Base-by-base conservation (phyloP, 257 asterid genomes). In the Solanum piurae region DNA sequence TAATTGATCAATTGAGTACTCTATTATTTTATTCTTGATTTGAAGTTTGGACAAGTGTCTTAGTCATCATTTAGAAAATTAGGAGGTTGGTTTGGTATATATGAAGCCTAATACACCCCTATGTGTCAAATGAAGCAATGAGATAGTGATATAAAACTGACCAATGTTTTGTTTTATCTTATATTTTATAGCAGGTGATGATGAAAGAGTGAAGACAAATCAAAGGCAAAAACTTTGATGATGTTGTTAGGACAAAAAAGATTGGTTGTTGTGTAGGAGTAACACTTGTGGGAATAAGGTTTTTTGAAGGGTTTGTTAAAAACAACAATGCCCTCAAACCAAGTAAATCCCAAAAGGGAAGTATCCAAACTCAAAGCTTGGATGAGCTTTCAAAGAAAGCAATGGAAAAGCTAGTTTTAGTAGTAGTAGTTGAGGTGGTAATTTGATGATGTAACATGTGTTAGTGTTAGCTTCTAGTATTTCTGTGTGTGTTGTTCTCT, bases 271-370 rank as follows among this genome's bases (percentile, higher is more conserved):
- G 37, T 34, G 62, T 77, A 77, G 62, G 37, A 77, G 60, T 84
- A 40, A 77, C 62, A 42, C 62, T 2, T 42, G 84, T 42, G 95
- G 94, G 94, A 93, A 88, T 89, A 88, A 92, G 98, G 90, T 92
- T 92, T 93, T 91, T 89, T 90, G 97, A 89, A 96, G 94, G 94
- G 93, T 90, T 87, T 90, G 64, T 79, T 44, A 79, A 91, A 91
- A 33, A 71, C 86, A 92, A 90, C 88, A 90, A 86, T 89, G 91
- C 84, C 64, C 93, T 89, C 90, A 92, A 92, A 94, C 97, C 84
- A 90, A 92, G 93, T 92, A 79, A 33, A 79, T 46, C 84, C 84
- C 84, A 42, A 42, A 36, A 44, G 36, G 83, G 36, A 89, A 91
- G 92, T 62, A 85, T 90, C 90, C 91, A 87, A 87, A 80, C 86